Evolutionary conservation across 2,329 filamentous ascomycete genomes (phyloP), one percentile per base, ranked within the genome.

Genomic region (Fusarium torreyae): DNA sequence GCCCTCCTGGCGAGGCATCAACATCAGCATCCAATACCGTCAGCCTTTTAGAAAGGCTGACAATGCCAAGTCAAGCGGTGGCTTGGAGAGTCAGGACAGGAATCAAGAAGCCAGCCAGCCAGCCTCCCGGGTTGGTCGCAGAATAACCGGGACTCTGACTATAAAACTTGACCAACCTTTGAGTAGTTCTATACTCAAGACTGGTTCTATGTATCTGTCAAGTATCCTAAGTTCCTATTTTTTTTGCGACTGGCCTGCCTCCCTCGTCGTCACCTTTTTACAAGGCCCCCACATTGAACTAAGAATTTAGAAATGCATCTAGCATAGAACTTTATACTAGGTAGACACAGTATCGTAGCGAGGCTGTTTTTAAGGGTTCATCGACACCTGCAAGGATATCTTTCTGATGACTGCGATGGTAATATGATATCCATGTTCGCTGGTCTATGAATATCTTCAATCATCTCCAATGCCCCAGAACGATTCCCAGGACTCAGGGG

Each of bases 221-320:
- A 24, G 22, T 24, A 24, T 4, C 22, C 22, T 24, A 3, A 24
- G 22, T 24, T 24, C 22, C 22, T 24, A 24, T 24, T 24, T 24
- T 24, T 24, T 24, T 24, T 24, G 22, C 22, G 22, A 24, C 22
- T 24, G 22, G 22, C 22, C 22, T 24, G 45, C 60, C 48, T 53
- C 56, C 33, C 44, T 34, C 38, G 36, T 53, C 44, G 22, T 53
- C 48, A 50, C 44, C 38, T 62, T 39, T 51, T 15, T 31, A 53
- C 44, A 60, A 40, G 53, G 53, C 64, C 66, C 66, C 66, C 66
- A 67, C 66, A 61, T 28, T 34, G 31, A 60, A 40, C 62, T 57
- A 70, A 50, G 53, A 57, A 58, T 62, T 60, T 60, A 66, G 52
- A 69, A 67, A 53, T 67, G 57, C 66, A 63, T 55, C 52, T 54